Percentiles rank a stretch among this genome's conserved stretches.
Conservation (phyloP, 164 flowering plant genomes). For the Sedum album region DNA sequence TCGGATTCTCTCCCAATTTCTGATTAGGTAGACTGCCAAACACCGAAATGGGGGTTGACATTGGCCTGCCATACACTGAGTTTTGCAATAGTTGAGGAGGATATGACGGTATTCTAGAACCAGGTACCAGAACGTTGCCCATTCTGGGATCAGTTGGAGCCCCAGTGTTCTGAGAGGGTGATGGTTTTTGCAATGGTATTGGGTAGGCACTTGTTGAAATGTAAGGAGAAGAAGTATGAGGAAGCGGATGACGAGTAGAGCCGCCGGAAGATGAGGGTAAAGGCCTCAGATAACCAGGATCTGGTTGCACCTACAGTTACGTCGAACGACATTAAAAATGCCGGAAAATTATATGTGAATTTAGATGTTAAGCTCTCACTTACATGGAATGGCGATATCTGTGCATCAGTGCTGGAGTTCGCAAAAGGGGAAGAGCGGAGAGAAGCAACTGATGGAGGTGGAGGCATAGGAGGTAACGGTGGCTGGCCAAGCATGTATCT, state of each 20-base stretch:
- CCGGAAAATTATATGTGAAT: background rate
- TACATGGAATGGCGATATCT: conserved; percentile 38
- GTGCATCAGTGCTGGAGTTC: conserved; percentile 32
- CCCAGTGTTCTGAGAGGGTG: conserved; percentile 29
- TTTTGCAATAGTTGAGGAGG: conserved; percentile 40
- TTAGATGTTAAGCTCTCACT: conserved; percentile 8
- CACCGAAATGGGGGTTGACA: conserved; percentile 34
- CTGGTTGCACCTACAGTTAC: conserved; percentile 45
- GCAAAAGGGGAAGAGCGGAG: conserved; percentile 45
- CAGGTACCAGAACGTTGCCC: conserved; percentile 33
- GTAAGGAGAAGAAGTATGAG: conserved; percentile 84
- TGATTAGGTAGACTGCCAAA: conserved; percentile 39
- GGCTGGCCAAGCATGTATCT: conserved; percentile 56
- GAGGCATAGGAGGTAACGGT: conserved; percentile 85
- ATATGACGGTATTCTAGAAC: conserved; percentile 34
- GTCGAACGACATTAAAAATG: background rate
- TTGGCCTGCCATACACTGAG: conserved; percentile 40
- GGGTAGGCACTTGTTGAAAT: conserved; percentile 29
- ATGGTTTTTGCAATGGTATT: conserved; percentile 28
- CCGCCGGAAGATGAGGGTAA: conserved; percentile 44
- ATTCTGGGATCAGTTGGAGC: conserved; percentile 29
- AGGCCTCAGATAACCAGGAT: conserved; percentile 40
- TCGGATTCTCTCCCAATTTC: conserved; percentile 43
- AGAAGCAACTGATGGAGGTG: conserved; percentile 50
- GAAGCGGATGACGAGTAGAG: conserved; percentile 82